These are phyloP conservation scores for Silene latifolia DNA, from an alignment of 148 eudicot species.

Conservation along the genomic window DNA sequence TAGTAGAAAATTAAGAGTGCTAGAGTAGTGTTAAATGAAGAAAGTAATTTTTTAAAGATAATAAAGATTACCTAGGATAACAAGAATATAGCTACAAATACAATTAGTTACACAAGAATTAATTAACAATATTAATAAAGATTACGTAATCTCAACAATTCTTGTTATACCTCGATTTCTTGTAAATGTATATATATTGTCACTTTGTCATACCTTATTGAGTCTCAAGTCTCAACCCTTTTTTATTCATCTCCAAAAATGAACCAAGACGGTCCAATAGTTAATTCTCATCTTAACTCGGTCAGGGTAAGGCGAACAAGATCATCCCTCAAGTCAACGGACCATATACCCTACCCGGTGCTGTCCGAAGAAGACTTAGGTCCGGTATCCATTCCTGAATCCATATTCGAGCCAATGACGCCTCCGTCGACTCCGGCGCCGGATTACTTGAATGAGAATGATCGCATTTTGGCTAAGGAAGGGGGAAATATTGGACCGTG, in stretches of 20 bases:
- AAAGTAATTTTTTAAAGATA: too few relatives aligned
- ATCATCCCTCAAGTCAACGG: background rate
- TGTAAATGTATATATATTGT: background rate
- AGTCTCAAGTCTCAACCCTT: too few relatives aligned
- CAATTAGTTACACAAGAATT: too few relatives aligned
- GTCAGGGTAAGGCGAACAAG: background rate
- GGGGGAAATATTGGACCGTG: background rate
- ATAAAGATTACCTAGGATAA: too few relatives aligned
- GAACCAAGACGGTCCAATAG: slow-evolving; percentile 3
- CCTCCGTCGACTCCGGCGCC: slow-evolving; percentile 21
- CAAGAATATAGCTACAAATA: too few relatives aligned
- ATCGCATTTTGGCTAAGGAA: slow-evolving; percentile 11
- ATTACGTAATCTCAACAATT: too few relatives aligned
- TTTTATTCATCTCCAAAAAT: background rate
- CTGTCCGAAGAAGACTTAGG: slow-evolving; percentile 15
- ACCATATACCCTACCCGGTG: slow-evolving; percentile 7
- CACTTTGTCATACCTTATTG: background rate
- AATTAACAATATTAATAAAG: too few relatives aligned
- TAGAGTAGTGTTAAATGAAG: too few relatives aligned
- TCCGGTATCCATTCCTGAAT: background rate
- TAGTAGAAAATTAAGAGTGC: too few relatives aligned
- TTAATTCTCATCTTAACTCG: slow-evolving; percentile 2
- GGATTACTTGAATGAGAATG: background rate
- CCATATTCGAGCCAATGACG: slow-evolving; percentile 6
- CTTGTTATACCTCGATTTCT: too few relatives aligned